Evolutionary conservation across 192 early-diverging fungal genomes (phyloP).

Genomic region (Anaeromyces robustus): DNA sequence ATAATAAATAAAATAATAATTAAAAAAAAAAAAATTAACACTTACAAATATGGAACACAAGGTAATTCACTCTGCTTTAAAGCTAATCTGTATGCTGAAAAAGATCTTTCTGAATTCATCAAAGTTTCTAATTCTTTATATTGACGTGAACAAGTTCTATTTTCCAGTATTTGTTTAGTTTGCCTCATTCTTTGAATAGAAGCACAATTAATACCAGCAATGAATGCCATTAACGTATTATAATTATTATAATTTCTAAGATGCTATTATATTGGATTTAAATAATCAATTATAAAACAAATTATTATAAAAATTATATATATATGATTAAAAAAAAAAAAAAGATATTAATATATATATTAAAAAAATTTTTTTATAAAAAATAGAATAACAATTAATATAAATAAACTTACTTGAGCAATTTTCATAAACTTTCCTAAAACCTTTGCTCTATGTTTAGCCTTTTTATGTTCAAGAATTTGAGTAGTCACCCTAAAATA

Average conservation of each 20-base stretch:
- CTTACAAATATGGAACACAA: conserved; percentile 63
- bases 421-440: conserved; percentile 54
- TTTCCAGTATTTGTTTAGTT: conserved; percentile 30
- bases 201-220: conserved; percentile 49
- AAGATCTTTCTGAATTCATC: conserved; percentile 50
- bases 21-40: neutral
- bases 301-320: no score
- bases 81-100: conserved; percentile 45
- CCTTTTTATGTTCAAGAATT: conserved; percentile 42
- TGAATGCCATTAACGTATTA: conserved; percentile 60
- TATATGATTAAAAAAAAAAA: no score
- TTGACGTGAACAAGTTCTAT: conserved; percentile 27
- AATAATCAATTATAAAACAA: no score
- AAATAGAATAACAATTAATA: no score
- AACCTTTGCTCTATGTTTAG: conserved; percentile 40
- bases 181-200: conserved; percentile 44
- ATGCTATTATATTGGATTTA: no score
- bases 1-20: no score
- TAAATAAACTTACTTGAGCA: conserved; percentile 27
- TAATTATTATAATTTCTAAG: conserved; percentile 51
- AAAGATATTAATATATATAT: no score
- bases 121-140: conserved; percentile 43
- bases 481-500: conserved; percentile 45
- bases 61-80: conserved; percentile 35
- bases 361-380: no score